Evolutionary conservation across 176 grass and related monocot genomes (phyloP), one percentile per base, ranked within the genome.

Genomic region (Cenchrus fungigraminus): DNA sequence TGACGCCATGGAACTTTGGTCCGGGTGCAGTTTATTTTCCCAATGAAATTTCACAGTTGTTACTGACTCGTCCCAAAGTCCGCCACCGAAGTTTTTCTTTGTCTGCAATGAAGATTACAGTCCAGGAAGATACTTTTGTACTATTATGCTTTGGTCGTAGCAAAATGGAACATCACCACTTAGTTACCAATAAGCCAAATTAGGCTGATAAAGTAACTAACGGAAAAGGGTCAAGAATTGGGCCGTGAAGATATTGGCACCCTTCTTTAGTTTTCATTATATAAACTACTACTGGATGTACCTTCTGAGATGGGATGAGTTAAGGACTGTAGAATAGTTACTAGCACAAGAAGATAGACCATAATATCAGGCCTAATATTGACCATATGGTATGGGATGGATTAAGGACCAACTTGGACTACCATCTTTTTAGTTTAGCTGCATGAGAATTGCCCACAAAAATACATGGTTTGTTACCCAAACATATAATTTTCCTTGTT

Each of bases 111-210:
- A 62, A 84, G 20, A 32, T 74, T 57, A 53, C 34, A 67, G 5
- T 72, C 70, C 55, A 14, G 6, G 46, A 57, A 12, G 31, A 25
- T 65, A 28, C 45, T 74, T 67, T 81, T 81, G 37, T 50, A 58
- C 59, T 64, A 42, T 68, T 64, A 42, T 68, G 43, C 61, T 59
- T 31, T 31, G 28, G 79, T 65, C 34, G 42, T 76, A 20, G 52
- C 63, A 6, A 77, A 82, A 52, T 20, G 71, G 46, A 77, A 77
- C 60, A 77, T 44, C 3, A 1, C 34, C 43, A 77, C 37, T 44
- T 57, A 82, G 45, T 82, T 82, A 56, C 67, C 32, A 56, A 81
- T 81, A n/a, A 19, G 22, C 34, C 79, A 82, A 71, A 82, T 82
- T 47, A 82, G 53, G 13, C 37, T 31, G 52, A 47, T 57, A 29